Evolutionary conservation across 768 basidiomycete species (phyloP), one percentile per base, ranked within the genome.

Genomic region (Clathrus columnatus): DNA sequence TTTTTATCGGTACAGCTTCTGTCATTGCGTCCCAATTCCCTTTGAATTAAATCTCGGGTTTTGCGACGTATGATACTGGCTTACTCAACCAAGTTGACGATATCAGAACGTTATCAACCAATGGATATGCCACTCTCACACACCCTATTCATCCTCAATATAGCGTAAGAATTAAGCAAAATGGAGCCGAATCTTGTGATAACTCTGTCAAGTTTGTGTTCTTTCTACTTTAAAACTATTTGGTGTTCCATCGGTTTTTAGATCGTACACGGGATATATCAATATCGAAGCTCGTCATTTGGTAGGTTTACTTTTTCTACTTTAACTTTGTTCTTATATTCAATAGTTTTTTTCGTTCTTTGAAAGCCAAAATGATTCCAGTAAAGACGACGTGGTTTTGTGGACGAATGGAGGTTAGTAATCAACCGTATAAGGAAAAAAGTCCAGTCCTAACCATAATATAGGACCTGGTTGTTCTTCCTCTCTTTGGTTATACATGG

Each of bases 401-500:
- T 67, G 66, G 64, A 59, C 63, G 5, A 68, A 66, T 50, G 66
- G 66, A 29, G 64, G 67, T 18, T 20, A 8, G 36, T 36, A 11
- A 36, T 36, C 4, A 4, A 11, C 36, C n/a, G 10, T 2, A 3
- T 20, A 47, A 10, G 46, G 14, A 47, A 5, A 11, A 20, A 47
- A 11, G 10, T 14, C 20, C 10, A 23, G 23, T 18, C 10, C 46
- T 18, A 20, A 28, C 14, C 27, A 4, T n/a, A n/a, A n/a, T n/a
- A 4, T 36, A 61, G 85, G 84, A 51, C 81, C 81, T 0, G 81
- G 80, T 10, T 80, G 79, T 56, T 74, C 73, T 5, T 74, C 74
- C 11, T 73, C 82, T 4, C 70, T 85, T 1, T 86, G 85, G 2
- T 71, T 88, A 7, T 75, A 87, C 57, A 85, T 86, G 75, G 87